Base-by-base conservation (phyloP, 257 asterid genomes). In the Fraxinus americana region DNA sequence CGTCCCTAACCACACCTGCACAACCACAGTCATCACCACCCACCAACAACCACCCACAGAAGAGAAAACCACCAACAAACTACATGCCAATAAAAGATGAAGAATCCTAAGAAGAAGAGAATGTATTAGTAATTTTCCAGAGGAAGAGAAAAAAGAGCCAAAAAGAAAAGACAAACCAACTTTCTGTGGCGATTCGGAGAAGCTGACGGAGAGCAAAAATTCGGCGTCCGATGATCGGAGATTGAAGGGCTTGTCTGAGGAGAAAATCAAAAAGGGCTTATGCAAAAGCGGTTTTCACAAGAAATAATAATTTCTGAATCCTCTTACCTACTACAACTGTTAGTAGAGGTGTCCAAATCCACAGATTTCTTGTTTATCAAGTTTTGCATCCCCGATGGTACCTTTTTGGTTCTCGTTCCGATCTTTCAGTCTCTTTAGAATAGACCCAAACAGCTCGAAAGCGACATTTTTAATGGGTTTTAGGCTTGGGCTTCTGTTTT, bases 191-290 rank as follows among this genome's bases (percentile, higher is more conserved):
- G 87, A 73, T 57, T 63, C 11, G 98, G 98, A 63, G 98, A 92
- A 8, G 83, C 83, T 67, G 81, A 84, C 94, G 98, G 97, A 39
- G 98, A 86, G 13, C 76, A 74, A 21, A 88, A 89, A 0, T 87
- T 92, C 76, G 98, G 97, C 61, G 95, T 87, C 72, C 85, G 89
- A 79, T 74, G 50, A 70, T 88, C 88, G 66, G 84, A 75, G 39
- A 91, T 81, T 11, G 96, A 70, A 23, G 70, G 50, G 75, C 85
- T 84, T 29, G 80, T 71, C 48, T 71, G 92, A 13, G 87, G 88
- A 38, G 92, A 85, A 73, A 91, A 90, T 57, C 81, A 41, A 77
- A 87, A 88, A 34, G 95, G 92, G 48, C 93, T 91, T 0, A 45
- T 4, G 66, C 91, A 86, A 79, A 65, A 86, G 4, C 83, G 87